These are phyloP conservation scores for Solanum bukasovii DNA, from an alignment of 257 asterid genomes.

Conservation along the genomic window DNA sequence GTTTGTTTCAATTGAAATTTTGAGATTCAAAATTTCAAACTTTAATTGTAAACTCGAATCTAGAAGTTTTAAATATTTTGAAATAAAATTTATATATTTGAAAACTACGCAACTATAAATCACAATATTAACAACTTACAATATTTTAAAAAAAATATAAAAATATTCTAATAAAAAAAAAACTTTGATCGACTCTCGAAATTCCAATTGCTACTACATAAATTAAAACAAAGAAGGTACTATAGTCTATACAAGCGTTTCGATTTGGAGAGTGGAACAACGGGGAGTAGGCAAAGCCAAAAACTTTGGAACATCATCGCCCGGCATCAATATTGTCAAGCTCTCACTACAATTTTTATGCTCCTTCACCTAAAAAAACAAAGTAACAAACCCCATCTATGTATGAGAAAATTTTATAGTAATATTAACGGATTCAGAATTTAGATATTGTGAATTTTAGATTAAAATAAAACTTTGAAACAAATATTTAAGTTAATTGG, in stretches of 20 bases:
- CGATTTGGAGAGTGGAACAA: background rate
- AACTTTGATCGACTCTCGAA: background rate
- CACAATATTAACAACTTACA: background rate
- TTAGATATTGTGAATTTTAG: background rate
- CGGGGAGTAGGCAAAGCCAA: constrained; percentile 9
- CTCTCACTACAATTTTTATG: background rate
- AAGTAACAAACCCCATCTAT: background rate
- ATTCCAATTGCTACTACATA: background rate
- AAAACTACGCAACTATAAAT: too few species aligned
- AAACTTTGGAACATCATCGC: constrained; percentile 10
- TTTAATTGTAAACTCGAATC: background rate
- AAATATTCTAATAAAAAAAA: background rate
- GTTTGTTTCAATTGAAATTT: too few species aligned
- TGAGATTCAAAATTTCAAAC: too few species aligned
- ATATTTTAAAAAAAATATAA: too few species aligned
- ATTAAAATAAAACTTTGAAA: background rate
- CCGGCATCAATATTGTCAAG: constrained; percentile 14
- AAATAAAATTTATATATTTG: background rate
- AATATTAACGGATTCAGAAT: background rate
- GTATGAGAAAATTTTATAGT: background rate
- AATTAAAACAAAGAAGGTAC: background rate
- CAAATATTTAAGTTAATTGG: background rate
- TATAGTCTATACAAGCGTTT: background rate
- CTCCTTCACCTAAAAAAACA: background rate
- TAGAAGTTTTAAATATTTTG: background rate